Evolutionary conservation across 1,284 basidiomycete genomes (phyloP), one percentile per base, ranked within the genome.

Genomic region (Ustilago hordei): DNA sequence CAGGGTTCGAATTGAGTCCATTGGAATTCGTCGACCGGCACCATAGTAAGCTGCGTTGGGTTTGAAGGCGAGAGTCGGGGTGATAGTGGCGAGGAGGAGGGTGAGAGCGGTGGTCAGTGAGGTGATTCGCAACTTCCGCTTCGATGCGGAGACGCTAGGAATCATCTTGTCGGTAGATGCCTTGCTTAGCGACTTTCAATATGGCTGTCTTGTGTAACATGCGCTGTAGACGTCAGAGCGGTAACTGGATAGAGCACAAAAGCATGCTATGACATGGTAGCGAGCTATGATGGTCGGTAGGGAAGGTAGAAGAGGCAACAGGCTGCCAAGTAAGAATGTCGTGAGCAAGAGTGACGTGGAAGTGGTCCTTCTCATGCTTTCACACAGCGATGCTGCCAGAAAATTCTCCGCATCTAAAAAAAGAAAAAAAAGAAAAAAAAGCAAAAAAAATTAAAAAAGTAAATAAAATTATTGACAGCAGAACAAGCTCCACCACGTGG

Each of bases 1-100:
- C 60, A 96, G 88, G 2, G 93, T 89, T 1, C 89, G 88, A 75
- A 96, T 92, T 12, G 66, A 64, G 17, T 54, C 38, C 45, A 80
- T 62, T 32, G 55, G 47, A 9, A 81, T 64, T 7, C 81, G 66
- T 0, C 63, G 69, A 5, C 68, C 68, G 1, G 63, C 55, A 12
- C 75, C 75, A 36, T 77, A 77, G 66, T 72, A 64, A 0, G 43
- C 66, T 17, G 38, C 43, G 41, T 60, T 67, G 12, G 75, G 66
- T 15, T 65, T 45, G 38, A 59, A 71, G 7, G 50, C 58, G 3
- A 3, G 5, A 12, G 32, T 7, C 9, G 50, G 32, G 8, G 13
- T 9, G 2, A 65, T n/a, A 13, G 32, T 5, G 4, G 8, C 11
- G 6, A 50, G 12, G 4, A 66, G 53, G 1, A 39, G 0, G 12